These are phyloP conservation scores for Epichloe sp. DNA, from an alignment of 2,329 filamentous ascomycete genomes.

Conservation along the genomic window DNA sequence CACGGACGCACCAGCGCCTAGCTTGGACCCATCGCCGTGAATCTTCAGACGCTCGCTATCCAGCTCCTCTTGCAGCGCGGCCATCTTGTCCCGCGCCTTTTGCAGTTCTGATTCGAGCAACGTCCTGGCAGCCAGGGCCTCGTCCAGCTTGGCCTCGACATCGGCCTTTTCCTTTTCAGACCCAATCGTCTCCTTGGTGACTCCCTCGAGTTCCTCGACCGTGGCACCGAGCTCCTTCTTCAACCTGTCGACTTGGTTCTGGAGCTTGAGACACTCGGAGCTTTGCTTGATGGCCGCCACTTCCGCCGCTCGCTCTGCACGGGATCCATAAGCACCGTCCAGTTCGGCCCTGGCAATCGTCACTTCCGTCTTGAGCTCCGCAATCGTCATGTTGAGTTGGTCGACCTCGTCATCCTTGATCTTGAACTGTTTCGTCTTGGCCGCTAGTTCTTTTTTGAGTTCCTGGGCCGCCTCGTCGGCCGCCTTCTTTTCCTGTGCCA, in stretches of 20 bases:
- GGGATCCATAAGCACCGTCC: constrained; percentile 46
- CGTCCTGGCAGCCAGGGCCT: constrained; percentile 18
- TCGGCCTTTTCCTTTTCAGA: constrained; percentile 36
- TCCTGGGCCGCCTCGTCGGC: constrained; percentile 16
- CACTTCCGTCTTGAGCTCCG: constrained; percentile 48
- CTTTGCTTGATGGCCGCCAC: constrained; percentile 39
- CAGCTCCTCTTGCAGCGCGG: constrained; percentile 36
- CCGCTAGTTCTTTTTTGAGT: constrained; percentile 15
- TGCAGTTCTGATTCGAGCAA: constrained; percentile 30
- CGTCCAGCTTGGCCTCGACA: constrained; percentile 26
- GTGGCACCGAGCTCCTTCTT: constrained; percentile 37
- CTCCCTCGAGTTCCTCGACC: constrained; percentile 38
- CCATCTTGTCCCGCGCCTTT: constrained; percentile 21
- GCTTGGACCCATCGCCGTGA: constrained; percentile 18
- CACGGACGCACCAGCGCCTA: constrained; percentile 34
- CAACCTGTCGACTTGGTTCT: constrained; percentile 35
- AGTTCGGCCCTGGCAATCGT: constrained; percentile 49
- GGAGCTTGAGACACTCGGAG: constrained; percentile 31
- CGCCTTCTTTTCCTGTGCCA: constrained; percentile 14
- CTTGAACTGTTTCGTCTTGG: constrained; percentile 30
- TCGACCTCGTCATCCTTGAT: constrained; percentile 39
- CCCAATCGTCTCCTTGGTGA: constrained; percentile 37
- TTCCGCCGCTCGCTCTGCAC: constrained; percentile 45
- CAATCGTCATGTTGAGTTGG: constrained; percentile 35
- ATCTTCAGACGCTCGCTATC: constrained; percentile 36